These are phyloP conservation scores for Colletotrichum tabaci DNA, from an alignment of 2,329 filamentous ascomycete genomes.

Conservation along the genomic window DNA sequence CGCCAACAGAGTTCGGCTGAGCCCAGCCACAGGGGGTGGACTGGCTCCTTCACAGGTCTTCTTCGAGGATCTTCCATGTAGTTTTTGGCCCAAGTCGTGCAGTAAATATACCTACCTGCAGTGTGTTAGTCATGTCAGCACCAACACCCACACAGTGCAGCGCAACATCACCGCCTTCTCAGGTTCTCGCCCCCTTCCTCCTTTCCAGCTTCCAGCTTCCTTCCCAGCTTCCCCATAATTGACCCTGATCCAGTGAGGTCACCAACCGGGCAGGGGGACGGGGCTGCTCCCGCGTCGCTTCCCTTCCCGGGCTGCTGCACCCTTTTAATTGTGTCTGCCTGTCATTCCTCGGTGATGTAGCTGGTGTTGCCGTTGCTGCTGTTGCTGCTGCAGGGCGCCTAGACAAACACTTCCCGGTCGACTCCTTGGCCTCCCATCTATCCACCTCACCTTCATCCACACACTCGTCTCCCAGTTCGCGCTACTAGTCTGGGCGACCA, in stretches of 20 bases:
- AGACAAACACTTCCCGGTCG: conserved; percentile 13
- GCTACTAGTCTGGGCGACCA: conserved; percentile 30
- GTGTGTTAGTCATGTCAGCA: background rate
- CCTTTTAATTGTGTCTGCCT: too few relatives aligned
- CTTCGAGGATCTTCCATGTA: background rate
- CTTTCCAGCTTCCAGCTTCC: background rate
- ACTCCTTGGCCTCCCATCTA: conserved; percentile 8
- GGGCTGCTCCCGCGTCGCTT: conserved; percentile 8
- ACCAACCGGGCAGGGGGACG: conserved; percentile 8
- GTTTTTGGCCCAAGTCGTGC: background rate
- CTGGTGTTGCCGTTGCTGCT: background rate
- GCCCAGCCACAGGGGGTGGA: conserved; percentile 18
- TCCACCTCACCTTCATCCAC: background rate
- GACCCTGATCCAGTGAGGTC: conserved; percentile 29
- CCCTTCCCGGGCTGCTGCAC: background rate
- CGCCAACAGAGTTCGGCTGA: conserved; percentile 9
- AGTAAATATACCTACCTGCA: background rate
- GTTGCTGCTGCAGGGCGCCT: conserved; percentile 23
- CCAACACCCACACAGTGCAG: conserved; percentile 1
- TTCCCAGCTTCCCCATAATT: conserved; percentile 6
- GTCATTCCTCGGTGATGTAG: conserved; percentile 7
- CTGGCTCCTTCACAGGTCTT: background rate
- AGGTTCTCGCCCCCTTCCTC: conserved; percentile 9
- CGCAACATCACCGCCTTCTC: background rate
- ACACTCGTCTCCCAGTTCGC: conserved; percentile 12